phyloP scores from a whole-genome alignment of 805 yeast species.

The Wickerhamiella azymoides region DNA sequence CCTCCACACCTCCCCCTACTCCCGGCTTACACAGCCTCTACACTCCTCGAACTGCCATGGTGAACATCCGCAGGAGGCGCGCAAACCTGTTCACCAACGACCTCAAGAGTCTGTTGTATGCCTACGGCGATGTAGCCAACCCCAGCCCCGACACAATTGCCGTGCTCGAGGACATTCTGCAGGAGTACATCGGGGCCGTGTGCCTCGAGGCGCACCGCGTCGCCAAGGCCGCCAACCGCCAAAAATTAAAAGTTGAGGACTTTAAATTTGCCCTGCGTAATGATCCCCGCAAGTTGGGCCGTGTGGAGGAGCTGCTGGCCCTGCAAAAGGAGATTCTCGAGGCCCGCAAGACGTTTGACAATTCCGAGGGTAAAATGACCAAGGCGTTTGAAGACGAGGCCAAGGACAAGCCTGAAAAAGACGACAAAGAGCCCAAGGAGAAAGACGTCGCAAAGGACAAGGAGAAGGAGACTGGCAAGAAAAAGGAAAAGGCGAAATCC shows the following conservation, averaged over 20 bases:
- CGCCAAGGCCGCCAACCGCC: slow-evolving; percentile 39
- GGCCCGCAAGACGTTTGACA: slow-evolving; percentile 56
- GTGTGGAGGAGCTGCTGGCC: slow-evolving; percentile 49
- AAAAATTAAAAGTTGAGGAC: slow-evolving; percentile 57
- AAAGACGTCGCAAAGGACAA: slow-evolving; percentile 22
- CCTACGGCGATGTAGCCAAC: slow-evolving; percentile 58
- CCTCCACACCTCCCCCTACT: not conserved
- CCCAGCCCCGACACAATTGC: slow-evolving; percentile 55
- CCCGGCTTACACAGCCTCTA: not conserved
- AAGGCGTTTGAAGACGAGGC: slow-evolving; percentile 21
- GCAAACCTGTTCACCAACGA: slow-evolving; percentile 28
- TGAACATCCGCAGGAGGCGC: slow-evolving; percentile 2
- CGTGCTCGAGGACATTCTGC: slow-evolving; percentile 51
- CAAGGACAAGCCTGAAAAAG: slow-evolving; percentile 14
- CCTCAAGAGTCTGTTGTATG: slow-evolving; percentile 46
- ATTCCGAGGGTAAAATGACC: slow-evolving; percentile 35
- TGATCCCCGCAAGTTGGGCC: slow-evolving; percentile 54
- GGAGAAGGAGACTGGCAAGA: slow-evolving; percentile 25
- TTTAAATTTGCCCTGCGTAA: slow-evolving; percentile 54
- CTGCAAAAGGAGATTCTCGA: slow-evolving; percentile 48
- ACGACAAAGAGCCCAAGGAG: slow-evolving; percentile 4
- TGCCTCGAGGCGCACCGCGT: slow-evolving; percentile 40
- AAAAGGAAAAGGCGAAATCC: slow-evolving; percentile 13
- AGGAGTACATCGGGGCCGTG: slow-evolving; percentile 47
- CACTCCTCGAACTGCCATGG: not conserved